phyloP scores from a whole-genome alignment of 805 yeast species.

The Starmerella davenportii region DNA sequence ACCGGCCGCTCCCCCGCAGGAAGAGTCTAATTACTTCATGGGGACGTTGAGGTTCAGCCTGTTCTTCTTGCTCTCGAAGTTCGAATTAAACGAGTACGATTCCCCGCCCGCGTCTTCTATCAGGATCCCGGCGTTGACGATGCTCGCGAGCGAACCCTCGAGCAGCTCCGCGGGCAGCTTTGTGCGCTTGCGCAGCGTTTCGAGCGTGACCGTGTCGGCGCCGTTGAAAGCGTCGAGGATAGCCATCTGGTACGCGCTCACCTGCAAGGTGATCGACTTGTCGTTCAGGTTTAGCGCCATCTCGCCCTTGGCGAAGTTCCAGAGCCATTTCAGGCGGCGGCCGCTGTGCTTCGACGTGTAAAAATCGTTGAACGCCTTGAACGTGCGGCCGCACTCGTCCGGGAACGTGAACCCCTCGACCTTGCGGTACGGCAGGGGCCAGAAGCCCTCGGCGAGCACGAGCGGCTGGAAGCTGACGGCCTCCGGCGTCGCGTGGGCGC shows the following conservation, averaged over 20 bases:
- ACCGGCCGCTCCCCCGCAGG: too few species aligned
- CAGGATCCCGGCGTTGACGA: conserved; percentile 60
- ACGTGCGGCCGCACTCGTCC: conserved; percentile 40
- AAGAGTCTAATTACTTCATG: too few species aligned
- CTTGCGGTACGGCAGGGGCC: conserved; percentile 49
- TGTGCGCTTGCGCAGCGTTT: conserved; percentile 46
- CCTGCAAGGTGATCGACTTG: conserved; percentile 35
- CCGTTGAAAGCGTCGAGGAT: conserved; percentile 72
- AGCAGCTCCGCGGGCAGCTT: conserved; percentile 48
- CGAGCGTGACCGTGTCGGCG: conserved; percentile 37
- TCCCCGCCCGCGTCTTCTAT: conserved; percentile 50
- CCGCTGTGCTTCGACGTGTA: conserved; percentile 68
- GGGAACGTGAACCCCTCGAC: conserved; percentile 44
- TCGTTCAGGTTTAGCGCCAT: conserved; percentile 70
- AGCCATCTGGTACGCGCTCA: conserved; percentile 73
- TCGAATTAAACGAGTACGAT: conserved; percentile 49
- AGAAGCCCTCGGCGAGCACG: conserved; percentile 72
- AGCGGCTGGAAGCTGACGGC: conserved; percentile 43
- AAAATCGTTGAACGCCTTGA: conserved; percentile 46
- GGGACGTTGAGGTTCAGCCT: conserved; percentile 58
- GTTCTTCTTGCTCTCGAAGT: conserved; percentile 68
- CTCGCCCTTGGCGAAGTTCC: conserved; percentile 89
- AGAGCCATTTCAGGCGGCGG: conserved; percentile 82
- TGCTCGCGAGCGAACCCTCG: conserved; percentile 60
- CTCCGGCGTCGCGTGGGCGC: conserved; percentile 17